Evolutionary conservation across 208 protist species (phyloP), one percentile per base, ranked within the genome.

Genomic region (Phytomonas serpens): DNA sequence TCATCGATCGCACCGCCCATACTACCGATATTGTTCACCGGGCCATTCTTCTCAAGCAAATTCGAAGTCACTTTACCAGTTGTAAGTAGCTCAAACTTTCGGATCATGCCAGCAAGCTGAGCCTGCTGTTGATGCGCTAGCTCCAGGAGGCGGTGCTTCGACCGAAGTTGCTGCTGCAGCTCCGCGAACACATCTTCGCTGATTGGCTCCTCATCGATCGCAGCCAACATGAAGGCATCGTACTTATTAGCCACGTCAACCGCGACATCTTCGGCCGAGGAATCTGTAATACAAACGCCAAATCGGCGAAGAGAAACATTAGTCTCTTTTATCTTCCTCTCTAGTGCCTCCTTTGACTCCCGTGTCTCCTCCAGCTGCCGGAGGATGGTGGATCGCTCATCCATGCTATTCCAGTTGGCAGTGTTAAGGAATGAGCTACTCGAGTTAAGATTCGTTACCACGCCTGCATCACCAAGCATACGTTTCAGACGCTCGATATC

Each of bases 21-120:
- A 29, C 70, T 23, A 31, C 42, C 19, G 65, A 74, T 30, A 33
- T 73, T 27, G 69, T 37, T n/a, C 64, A 5, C 57, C n/a, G 38
- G 23, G 10, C 27, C 30, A 42, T 30, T 23, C 29, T 64, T 32
- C 3, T 69, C 31, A 23, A 70, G 51, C 40, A 72, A 47, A 69
- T 86, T 84, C 19, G 87, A 38, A 23, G 90, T 95, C 0, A 85
- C 80, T 61, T 79, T 80, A 6, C 90, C 90, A 27, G 88, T 93
- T 81, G 92, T 93, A 69, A 96, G 82, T 63, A 93, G 79, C 71
- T 97, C 89, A 72, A 94, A 95, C 71, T 93, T 92, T 64, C 84
- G 84, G 27, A 97, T 77, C 82, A 97, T 87, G 72, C 90, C 86
- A 57, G 93, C 86, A 11, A 97, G 77, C 32, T 82, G 82, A 67